Conservation (phyloP, 208 protist species). For the Leishmania turanica region DNA sequence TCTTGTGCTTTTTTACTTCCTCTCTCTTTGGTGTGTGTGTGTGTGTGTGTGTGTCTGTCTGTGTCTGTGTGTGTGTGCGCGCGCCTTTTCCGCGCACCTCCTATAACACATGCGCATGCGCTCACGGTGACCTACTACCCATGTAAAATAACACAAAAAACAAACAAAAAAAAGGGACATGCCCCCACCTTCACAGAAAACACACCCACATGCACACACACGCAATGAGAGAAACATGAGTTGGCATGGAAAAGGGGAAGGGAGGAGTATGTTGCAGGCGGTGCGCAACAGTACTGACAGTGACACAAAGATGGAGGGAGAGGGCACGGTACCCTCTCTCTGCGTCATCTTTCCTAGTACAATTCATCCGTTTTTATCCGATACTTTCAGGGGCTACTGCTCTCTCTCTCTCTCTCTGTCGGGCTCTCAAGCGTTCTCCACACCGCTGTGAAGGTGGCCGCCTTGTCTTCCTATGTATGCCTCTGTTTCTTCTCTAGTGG, state of each 20-base stretch:
- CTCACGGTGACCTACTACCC: background rate
- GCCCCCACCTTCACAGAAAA: background rate
- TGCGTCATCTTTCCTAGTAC: background rate
- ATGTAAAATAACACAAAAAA: conserved; percentile 1
- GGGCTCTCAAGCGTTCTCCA: background rate
- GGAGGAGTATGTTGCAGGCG: background rate
- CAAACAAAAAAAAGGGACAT: background rate
- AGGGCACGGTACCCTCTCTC: background rate
- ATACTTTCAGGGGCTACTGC: background rate
- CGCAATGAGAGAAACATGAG: background rate
- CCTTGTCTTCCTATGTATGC: background rate
- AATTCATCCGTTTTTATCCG: background rate
- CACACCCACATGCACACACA: background rate
- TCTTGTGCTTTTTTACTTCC: background rate
- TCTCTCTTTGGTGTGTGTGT: background rate
- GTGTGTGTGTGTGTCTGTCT: background rate
- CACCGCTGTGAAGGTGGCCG: background rate
- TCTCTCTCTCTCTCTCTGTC: background rate
- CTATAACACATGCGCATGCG: background rate
- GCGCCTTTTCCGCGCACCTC: background rate
- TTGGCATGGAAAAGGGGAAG: background rate
- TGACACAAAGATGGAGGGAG: background rate
- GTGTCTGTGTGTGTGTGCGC: background rate
- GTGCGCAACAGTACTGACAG: background rate
- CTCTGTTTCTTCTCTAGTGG: background rate